Evolutionary conservation across 148 eudicot species (phyloP).

Genomic region (Rhododendron williamsianum): DNA sequence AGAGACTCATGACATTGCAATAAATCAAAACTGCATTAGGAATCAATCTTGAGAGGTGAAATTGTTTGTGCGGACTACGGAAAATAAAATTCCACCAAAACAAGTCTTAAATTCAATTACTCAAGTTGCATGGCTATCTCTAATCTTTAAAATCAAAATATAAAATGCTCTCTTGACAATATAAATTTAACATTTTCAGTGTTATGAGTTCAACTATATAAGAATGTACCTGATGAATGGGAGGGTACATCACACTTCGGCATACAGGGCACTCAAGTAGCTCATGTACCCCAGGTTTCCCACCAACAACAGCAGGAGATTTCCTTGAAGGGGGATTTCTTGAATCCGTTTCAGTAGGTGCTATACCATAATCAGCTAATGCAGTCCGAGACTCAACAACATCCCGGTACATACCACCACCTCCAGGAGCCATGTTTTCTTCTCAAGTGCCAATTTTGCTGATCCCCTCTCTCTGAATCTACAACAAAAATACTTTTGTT

Average conservation of each 20-base stretch:
- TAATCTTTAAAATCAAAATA: not conserved
- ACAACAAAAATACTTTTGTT: not conserved
- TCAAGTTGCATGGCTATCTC: not conserved
- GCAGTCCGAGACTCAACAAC: slow-evolving; percentile 29
- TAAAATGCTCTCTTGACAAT: not conserved
- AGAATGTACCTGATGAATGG: slow-evolving; percentile 53
- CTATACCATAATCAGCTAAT: slow-evolving; percentile 30
- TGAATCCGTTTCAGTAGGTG: slow-evolving; percentile 26
- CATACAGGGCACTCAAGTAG: slow-evolving; percentile 70
- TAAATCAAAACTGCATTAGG: not conserved
- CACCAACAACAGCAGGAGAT: slow-evolving; percentile 15
- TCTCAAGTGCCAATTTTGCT: not conserved
- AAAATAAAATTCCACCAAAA: not conserved
- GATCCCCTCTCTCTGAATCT: slow-evolving; percentile 5
- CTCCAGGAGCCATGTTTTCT: slow-evolving; percentile 43
- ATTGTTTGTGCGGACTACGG: not conserved
- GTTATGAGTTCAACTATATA: not conserved
- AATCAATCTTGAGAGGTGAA: not conserved
- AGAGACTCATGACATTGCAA: not conserved
- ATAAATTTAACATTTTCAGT: not conserved
- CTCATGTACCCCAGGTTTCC: slow-evolving; percentile 40
- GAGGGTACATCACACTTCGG: slow-evolving; percentile 52
- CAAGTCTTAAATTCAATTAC: not conserved
- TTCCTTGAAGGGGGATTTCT: slow-evolving; percentile 31
- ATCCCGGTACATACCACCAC: slow-evolving; percentile 28